phyloP scores from a whole-genome alignment of 2,329 filamentous ascomycete species.

The Ophioceras dolichostomum region DNA sequence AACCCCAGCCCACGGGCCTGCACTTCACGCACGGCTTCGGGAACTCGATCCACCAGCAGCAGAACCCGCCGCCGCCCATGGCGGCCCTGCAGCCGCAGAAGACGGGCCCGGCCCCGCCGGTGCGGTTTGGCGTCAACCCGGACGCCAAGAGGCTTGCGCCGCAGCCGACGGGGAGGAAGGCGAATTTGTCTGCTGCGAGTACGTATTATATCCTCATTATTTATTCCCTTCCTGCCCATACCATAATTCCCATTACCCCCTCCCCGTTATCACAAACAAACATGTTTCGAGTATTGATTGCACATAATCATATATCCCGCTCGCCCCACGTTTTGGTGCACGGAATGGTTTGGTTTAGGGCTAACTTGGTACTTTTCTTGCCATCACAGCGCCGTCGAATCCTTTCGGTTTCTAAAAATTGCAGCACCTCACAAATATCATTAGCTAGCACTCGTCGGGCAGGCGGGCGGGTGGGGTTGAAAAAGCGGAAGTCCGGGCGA shows the following conservation, averaged over 20 bases:
- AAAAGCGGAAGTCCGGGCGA: too few relatives aligned
- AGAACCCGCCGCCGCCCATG: slow-evolving; percentile 40
- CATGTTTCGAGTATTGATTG: too few relatives aligned
- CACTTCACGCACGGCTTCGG: slow-evolving; percentile 26
- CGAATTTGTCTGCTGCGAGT: slow-evolving; percentile 93
- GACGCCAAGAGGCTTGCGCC: slow-evolving; percentile 66
- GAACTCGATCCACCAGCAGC: slow-evolving; percentile 29
- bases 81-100: slow-evolving; percentile 62
- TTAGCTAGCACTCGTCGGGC: too few relatives aligned
- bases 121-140: slow-evolving; percentile 72
- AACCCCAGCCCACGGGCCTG: slow-evolving; percentile 36
- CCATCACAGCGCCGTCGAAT: slow-evolving; percentile 14
- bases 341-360: too few relatives aligned
- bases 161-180: slow-evolving; percentile 79
- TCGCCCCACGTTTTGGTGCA: too few relatives aligned
- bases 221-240: neutral
- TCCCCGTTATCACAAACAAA: too few relatives aligned
- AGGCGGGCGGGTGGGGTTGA: too few relatives aligned
- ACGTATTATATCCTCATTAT: slow-evolving; percentile 44
- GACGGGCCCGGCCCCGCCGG: slow-evolving; percentile 75
- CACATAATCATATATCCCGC: too few relatives aligned
- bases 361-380: slow-evolving; percentile 6
- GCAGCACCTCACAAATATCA: too few relatives aligned
- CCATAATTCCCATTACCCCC: neutral
- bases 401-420: slow-evolving; percentile 19